These are phyloP conservation scores for Phanerochaete sordida DNA, from an alignment of 768 basidiomycete genomes.

Conservation along the genomic window DNA sequence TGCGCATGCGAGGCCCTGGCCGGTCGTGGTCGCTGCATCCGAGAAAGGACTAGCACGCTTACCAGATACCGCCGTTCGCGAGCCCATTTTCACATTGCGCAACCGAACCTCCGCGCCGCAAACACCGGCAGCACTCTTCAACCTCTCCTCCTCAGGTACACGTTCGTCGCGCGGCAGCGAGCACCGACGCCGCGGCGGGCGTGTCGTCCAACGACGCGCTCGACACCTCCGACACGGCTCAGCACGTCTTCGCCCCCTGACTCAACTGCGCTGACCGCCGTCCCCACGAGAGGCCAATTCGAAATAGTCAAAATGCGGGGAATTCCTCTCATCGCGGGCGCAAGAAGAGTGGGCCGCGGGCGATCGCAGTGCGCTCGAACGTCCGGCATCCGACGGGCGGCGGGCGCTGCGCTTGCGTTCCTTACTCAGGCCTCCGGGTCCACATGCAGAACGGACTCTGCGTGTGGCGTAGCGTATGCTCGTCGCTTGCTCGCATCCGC, in stretches of 20 bases:
- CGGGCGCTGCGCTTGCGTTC: no score
- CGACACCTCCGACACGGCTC: no score
- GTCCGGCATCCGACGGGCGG: background rate
- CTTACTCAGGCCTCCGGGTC: no score
- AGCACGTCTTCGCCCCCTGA: background rate
- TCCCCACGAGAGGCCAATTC: background rate
- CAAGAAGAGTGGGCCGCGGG: background rate
- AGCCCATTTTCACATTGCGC: background rate
- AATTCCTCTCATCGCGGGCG: background rate
- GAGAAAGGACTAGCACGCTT: background rate
- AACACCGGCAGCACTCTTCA: background rate
- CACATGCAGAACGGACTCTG: background rate
- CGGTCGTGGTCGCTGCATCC: background rate
- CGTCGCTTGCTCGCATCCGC: background rate
- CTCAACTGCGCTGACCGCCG: background rate
- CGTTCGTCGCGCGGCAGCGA: background rate
- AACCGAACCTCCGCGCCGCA: background rate
- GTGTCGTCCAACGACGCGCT: no score
- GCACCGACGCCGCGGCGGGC: no score
- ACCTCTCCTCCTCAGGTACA: background rate
- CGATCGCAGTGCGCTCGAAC: background rate
- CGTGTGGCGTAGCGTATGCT: background rate
- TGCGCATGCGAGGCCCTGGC: background rate
- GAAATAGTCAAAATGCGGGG: background rate
- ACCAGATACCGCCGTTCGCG: background rate